These are phyloP conservation scores for Arthrobotrys megalospora DNA, from an alignment of 2,329 filamentous ascomycete genomes.

Conservation along the genomic window DNA sequence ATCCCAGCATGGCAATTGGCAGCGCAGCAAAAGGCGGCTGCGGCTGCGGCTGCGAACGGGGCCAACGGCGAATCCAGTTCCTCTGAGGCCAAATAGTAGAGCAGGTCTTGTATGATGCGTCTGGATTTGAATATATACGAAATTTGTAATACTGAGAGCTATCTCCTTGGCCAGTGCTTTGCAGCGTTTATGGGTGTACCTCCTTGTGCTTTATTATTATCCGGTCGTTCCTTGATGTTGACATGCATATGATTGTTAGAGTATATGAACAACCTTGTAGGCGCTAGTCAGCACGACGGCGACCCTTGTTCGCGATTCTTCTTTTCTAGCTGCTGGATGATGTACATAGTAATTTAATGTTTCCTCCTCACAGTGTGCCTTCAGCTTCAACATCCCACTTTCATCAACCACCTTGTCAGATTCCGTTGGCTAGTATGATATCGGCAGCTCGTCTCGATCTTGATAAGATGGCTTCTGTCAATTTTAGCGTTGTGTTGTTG, in stretches of 20 bases:
- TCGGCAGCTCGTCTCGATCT: neutral
- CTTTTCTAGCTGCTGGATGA: conserved; percentile 23
- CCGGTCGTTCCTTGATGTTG: conserved; percentile 45
- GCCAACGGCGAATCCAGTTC: conserved; percentile 51
- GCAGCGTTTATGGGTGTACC: conserved; percentile 58
- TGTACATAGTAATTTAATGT: conserved; percentile 36
- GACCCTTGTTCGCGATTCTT: conserved; percentile 29
- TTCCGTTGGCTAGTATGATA: neutral
- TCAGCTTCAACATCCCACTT: conserved; percentile 1
- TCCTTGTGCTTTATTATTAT: conserved; percentile 44
- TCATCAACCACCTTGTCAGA: neutral
- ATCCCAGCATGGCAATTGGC: conserved; percentile 73
- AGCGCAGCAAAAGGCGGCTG: conserved; percentile 65
- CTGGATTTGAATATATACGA: conserved; percentile 37
- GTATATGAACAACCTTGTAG: conserved; percentile 38
- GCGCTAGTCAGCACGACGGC: conserved; percentile 22
- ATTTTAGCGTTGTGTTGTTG: conserved; percentile 54
- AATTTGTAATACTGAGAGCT: conserved; percentile 34
- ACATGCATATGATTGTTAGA: conserved; percentile 38
- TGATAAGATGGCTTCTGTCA: conserved; percentile 13
- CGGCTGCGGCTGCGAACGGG: conserved; percentile 64
- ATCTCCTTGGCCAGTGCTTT: conserved; percentile 40
- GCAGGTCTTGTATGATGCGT: neutral
- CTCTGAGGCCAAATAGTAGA: conserved; percentile 40
- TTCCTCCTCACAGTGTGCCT: neutral